These are phyloP conservation scores for Salix brachista DNA, from an alignment of 345 rosid species.

Conservation along the genomic window DNA sequence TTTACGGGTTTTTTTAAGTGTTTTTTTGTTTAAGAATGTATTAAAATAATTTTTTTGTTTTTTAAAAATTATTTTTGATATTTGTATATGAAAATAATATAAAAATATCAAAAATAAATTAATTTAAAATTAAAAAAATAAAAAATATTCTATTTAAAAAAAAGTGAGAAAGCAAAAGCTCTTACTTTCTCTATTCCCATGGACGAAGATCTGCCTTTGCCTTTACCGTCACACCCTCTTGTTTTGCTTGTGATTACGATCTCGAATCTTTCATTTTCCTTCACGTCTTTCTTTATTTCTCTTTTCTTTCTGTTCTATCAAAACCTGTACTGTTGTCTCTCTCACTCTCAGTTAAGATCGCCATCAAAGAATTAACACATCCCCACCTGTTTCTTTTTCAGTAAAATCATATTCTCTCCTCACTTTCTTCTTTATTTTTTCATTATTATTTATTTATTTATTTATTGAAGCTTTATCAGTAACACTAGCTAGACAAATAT, in stretches of 20 bases:
- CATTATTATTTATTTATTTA: neutral
- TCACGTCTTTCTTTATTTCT: neutral
- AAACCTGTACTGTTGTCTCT: constrained; percentile 17
- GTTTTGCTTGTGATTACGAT: constrained; percentile 46
- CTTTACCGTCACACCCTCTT: constrained; percentile 16
- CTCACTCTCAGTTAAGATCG: constrained; percentile 10
- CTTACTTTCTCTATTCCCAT: constrained; percentile 54
- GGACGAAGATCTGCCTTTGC: constrained; percentile 42
- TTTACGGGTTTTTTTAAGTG: no score
- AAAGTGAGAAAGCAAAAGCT: constrained; percentile 34
- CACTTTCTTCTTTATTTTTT: neutral
- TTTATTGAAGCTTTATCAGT: neutral
- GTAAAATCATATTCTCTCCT: neutral
- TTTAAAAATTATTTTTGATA: no score
- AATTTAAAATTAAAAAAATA: no score
- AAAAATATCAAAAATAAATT: no score
- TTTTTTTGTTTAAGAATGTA: no score
- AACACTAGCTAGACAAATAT: neutral
- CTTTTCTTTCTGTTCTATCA: constrained; percentile 2
- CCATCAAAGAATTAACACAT: constrained; percentile 28
- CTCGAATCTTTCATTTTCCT: constrained; percentile 45
- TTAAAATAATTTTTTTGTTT: no score
- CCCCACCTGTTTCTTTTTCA: constrained; percentile 35
- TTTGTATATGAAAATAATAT: no score
- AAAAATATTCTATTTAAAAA: no score